phyloP scores from a whole-genome alignment of 345 rosid species.

The Pugionium cornutum region DNA sequence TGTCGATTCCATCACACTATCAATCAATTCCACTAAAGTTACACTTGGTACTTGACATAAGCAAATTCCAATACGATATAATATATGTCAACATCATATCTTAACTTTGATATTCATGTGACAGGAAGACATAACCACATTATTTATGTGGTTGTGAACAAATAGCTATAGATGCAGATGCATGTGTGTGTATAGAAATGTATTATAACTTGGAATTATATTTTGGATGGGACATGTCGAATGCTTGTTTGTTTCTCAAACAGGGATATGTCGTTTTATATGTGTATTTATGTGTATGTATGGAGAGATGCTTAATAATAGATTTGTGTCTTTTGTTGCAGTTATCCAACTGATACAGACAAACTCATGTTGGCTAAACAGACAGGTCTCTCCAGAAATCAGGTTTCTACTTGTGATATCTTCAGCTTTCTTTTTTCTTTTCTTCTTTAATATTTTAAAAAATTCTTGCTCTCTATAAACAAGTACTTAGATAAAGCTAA shows the following conservation, averaged over 20 bases:
- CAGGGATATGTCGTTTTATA: slow-evolving; percentile 27
- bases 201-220: slow-evolving; percentile 34
- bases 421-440: background rate
- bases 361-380: slow-evolving; percentile 88
- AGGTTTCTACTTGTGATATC: slow-evolving; percentile 50
- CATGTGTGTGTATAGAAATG: slow-evolving; percentile 7
- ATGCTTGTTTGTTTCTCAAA: slow-evolving; percentile 30
- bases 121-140: slow-evolving; percentile 23
- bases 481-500: background rate
- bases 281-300: slow-evolving; percentile 18
- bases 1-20: slow-evolving; percentile 14
- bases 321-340: slow-evolving; percentile 40
- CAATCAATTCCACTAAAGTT: slow-evolving; percentile 2
- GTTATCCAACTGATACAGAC: slow-evolving; percentile 92
- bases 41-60: slow-evolving; percentile 12
- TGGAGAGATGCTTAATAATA: background rate
- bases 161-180: slow-evolving; percentile 22
- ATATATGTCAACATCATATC: slow-evolving; percentile 20
- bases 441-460: background rate
- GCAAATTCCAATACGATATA: slow-evolving; percentile 8
- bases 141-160: slow-evolving; percentile 20
- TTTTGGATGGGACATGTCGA: slow-evolving; percentile 40
- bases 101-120: slow-evolving; percentile 17
- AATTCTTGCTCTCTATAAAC: background rate
- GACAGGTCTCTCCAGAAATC: slow-evolving; percentile 86